A percentile compares a stretch with the other conserved stretches of the same genome.
Evolutionary conservation across 768 basidiomycete genomes (phyloP).

Genomic region (Imleria badia): DNA sequence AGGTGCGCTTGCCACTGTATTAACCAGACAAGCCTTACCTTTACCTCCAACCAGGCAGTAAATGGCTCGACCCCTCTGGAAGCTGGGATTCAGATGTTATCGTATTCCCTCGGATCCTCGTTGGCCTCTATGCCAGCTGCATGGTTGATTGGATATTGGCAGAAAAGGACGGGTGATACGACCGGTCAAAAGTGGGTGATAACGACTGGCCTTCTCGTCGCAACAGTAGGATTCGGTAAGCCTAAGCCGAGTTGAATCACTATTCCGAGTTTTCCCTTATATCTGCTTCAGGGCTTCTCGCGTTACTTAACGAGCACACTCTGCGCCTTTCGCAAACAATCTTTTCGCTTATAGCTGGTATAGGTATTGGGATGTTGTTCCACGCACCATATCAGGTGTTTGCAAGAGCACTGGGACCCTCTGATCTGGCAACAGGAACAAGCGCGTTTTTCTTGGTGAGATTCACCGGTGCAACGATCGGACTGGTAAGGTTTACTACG

Average conservation of each 20-base stretch:
- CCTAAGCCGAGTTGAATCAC: background rate
- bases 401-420: conserved; percentile 58
- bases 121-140: conserved; percentile 83
- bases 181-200: conserved; percentile 67
- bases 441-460: conserved; percentile 86
- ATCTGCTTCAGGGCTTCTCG: conserved; percentile 58
- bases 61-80: conserved; percentile 67
- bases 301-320: conserved; percentile 56
- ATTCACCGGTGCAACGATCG: conserved; percentile 83
- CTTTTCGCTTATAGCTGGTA: conserved; percentile 71
- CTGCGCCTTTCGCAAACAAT: conserved; percentile 42
- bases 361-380: conserved; percentile 82
- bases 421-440: conserved; percentile 74
- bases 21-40: background rate
- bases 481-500: conserved; percentile 53
- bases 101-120: conserved; percentile 84
- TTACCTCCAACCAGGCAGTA: conserved; percentile 50
- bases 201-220: conserved; percentile 58
- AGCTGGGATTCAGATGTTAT: conserved; percentile 73
- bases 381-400: conserved; percentile 86
- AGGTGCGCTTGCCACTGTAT: conserved; percentile 45
- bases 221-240: conserved; percentile 74
- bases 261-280: conserved; percentile 2
- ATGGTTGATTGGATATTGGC: conserved; percentile 75
- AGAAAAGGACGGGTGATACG: conserved; percentile 54